Conservation (phyloP, 2,329 filamentous ascomycete species). For the Fusarium algeriense region DNA sequence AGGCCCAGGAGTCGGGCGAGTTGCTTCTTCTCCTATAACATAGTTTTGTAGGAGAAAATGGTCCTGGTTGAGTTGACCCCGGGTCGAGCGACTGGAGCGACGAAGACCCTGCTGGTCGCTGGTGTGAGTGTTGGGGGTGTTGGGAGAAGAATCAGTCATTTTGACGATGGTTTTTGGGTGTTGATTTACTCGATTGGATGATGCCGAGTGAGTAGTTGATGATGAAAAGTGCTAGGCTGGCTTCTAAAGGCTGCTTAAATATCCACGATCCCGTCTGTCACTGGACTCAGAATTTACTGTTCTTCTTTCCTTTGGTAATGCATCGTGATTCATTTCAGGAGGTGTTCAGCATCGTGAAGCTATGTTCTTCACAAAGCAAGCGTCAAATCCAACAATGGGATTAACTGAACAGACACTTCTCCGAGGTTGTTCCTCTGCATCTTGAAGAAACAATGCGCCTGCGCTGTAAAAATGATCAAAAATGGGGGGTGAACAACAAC, state of each 20-base stretch:
- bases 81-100: constrained; percentile 8
- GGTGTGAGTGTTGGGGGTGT: not conserved
- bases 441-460: not conserved
- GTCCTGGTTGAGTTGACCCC: constrained; percentile 3
- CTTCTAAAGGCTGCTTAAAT: not conserved
- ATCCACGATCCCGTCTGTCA: not conserved
- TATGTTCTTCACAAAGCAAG: not conserved
- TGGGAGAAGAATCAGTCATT: not conserved
- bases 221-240: not conserved
- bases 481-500: not conserved
- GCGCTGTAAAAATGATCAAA: not conserved
- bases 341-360: not conserved
- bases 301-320: not conserved
- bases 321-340: not conserved
- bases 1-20: not conserved
- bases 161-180: not conserved
- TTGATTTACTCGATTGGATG: not conserved
- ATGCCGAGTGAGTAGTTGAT: not conserved
- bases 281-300: not conserved
- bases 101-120: not conserved
- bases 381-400: not conserved
- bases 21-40: not conserved
- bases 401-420: constrained; percentile 3
- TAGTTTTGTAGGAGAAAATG: not conserved
- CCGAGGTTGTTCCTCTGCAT: not conserved